Percentiles rank a stretch among this genome's conserved stretches.
These are phyloP conservation scores for Fusarium euwallaceae DNA, from an alignment of 2,329 filamentous ascomycete genomes.

Conservation along the genomic window DNA sequence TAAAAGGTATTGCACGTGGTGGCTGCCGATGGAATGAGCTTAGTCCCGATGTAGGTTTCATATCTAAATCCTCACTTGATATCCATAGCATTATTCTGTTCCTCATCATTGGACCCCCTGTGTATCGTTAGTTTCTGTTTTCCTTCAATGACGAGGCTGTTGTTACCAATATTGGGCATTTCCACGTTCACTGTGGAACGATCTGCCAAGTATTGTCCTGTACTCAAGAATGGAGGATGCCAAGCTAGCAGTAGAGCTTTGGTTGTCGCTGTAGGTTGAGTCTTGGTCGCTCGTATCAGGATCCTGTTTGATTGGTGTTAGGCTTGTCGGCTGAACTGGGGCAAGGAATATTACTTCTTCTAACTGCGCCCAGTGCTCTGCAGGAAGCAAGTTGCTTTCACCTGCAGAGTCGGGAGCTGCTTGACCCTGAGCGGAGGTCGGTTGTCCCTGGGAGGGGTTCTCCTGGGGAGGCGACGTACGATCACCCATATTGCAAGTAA, in stretches of 20 bases:
- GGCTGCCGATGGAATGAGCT: background rate
- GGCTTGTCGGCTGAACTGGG: accelerated
- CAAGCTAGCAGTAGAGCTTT: background rate
- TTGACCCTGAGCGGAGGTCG: background rate
- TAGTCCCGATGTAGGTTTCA: background rate
- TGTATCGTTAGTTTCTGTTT: no score
- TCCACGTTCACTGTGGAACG: background rate
- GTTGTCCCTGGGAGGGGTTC: background rate
- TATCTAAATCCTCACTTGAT: background rate
- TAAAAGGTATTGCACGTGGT: background rate
- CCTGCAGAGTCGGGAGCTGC: background rate
- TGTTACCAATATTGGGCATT: background rate
- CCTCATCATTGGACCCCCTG: background rate
- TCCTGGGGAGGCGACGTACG: background rate
- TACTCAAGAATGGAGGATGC: background rate
- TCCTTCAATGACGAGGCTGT: background rate
- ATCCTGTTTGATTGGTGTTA: background rate
- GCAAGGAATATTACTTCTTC: background rate
- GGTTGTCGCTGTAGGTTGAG: background rate
- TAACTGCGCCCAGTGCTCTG: background rate
- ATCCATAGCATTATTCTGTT: background rate
- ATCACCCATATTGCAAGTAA: background rate
- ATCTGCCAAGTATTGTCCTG: background rate
- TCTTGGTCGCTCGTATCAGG: background rate
- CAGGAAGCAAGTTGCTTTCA: background rate